phyloP scores from a whole-genome alignment of 2,329 filamentous ascomycete genomes.

The Lachnellula cervina region DNA sequence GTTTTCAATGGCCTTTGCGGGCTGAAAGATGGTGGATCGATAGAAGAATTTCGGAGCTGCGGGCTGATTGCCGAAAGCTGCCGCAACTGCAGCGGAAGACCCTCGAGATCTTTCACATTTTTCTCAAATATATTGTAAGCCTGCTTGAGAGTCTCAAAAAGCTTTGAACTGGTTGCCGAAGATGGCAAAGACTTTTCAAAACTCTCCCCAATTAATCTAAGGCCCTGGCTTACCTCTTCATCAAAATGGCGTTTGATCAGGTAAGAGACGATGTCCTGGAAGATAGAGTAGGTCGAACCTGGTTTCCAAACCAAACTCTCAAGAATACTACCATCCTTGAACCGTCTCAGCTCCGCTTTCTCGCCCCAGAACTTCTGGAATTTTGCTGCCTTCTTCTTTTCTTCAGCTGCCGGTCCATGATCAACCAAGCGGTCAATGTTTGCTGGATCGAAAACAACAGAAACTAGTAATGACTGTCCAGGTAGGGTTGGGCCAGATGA shows the following conservation, averaged over 20 bases:
- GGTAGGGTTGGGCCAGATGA: conserved; percentile 31
- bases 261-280: conserved; percentile 75
- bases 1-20: conserved; percentile 36
- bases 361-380: conserved; percentile 95
- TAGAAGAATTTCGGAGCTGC: conserved; percentile 68
- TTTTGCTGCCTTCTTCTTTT: conserved; percentile 72
- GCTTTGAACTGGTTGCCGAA: conserved; percentile 34
- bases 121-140: conserved; percentile 70
- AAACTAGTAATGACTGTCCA: conserved; percentile 49
- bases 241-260: conserved; percentile 66
- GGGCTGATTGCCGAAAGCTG: conserved; percentile 71
- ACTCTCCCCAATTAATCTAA: conserved; percentile 41
- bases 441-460: conserved; percentile 66
- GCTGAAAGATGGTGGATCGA: conserved; percentile 46
- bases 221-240: conserved; percentile 38
- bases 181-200: conserved; percentile 41
- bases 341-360: conserved; percentile 85
- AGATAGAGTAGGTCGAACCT: conserved; percentile 55
- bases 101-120: conserved; percentile 71
- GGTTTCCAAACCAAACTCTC: conserved; percentile 87
- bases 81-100: conserved; percentile 80
- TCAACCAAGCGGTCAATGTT: conserved; percentile 76
- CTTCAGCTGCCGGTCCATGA: conserved; percentile 79
- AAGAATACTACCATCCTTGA: conserved; percentile 89
- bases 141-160: conserved; percentile 65